Conservation (phyloP, 495 filamentous ascomycete genomes). For the Delitschia confertaspora region DNA sequence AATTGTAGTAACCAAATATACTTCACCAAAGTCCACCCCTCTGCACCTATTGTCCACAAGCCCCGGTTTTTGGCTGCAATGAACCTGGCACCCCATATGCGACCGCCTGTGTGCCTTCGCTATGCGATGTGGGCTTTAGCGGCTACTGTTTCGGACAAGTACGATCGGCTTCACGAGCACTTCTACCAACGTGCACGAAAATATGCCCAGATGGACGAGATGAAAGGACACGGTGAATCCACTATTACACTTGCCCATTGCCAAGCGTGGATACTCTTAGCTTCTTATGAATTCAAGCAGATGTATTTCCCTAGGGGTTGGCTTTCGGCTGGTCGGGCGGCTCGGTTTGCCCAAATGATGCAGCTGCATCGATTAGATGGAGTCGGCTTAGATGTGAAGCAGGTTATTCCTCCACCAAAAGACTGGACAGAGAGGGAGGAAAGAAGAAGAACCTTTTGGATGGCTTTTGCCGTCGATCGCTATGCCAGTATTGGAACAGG, state of each 20-base stretch:
- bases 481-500: slow-evolving; percentile 96
- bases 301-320: slow-evolving; percentile 98
- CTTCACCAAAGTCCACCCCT: slow-evolving; percentile 84
- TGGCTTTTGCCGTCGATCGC: slow-evolving; percentile 79
- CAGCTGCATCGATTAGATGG: slow-evolving; percentile 86
- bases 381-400: slow-evolving; percentile 80
- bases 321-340: slow-evolving; percentile 76
- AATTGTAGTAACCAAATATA: slow-evolving; percentile 63
- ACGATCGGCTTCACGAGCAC: slow-evolving; percentile 61
- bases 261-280: slow-evolving; percentile 73
- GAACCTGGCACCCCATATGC: slow-evolving; percentile 72
- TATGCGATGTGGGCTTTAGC: slow-evolving; percentile 93
- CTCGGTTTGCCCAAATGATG: slow-evolving; percentile 80
- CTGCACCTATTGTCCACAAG: slow-evolving; percentile 79
- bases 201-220: slow-evolving; percentile 80
- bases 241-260: slow-evolving; percentile 73
- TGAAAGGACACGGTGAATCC: slow-evolving; percentile 85
- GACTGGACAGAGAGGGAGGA: slow-evolving; percentile 96
- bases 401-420: slow-evolving; percentile 70
- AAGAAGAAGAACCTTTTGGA: slow-evolving; percentile 86
- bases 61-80: slow-evolving; percentile 75
- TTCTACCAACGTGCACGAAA: slow-evolving; percentile 86
- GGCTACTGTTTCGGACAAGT: slow-evolving; percentile 74
- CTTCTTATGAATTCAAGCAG: slow-evolving; percentile 86
- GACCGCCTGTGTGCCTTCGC: slow-evolving; percentile 79